Percentiles rank a stretch among this genome's conserved stretches.
phyloP scores from a whole-genome alignment of 2,329 filamentous ascomycete species.

The Blastomyces parvus region DNA sequence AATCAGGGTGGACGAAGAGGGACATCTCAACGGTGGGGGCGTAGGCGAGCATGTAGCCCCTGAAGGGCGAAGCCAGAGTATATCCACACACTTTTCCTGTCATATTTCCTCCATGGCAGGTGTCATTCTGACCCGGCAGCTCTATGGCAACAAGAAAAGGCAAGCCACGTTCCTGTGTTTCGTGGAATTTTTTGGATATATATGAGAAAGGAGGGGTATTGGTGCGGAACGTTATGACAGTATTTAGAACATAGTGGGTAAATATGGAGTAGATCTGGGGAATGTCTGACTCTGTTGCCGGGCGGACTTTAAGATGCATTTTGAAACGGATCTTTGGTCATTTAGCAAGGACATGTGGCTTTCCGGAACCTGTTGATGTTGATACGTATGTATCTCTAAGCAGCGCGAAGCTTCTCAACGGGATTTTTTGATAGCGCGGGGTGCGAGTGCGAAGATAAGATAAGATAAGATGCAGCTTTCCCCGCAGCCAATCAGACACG shows the following conservation, averaged over 20 bases:
- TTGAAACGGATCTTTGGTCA: neutral
- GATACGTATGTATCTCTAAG: neutral
- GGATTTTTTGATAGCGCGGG: no score
- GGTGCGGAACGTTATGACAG: conserved; percentile 28
- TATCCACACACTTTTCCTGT: conserved; percentile 26
- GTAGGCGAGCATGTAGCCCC: conserved; percentile 29
- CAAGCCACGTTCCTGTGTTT: conserved; percentile 18
- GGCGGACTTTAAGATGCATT: conserved; percentile 28
- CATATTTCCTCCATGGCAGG: neutral
- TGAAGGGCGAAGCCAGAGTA: conserved; percentile 29
- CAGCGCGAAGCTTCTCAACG: no score
- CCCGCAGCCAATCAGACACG: neutral
- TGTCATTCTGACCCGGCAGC: neutral
- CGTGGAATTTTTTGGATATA: conserved; percentile 23
- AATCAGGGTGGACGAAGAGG: conserved; percentile 31
- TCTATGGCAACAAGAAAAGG: conserved; percentile 33
- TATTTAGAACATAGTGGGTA: conserved; percentile 32
- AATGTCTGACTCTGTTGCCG: conserved; percentile 26
- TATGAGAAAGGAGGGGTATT: conserved; percentile 23
- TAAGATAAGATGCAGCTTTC: neutral
- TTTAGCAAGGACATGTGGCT: neutral
- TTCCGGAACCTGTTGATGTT: neutral
- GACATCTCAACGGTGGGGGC: conserved; percentile 34
- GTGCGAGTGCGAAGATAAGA: neutral
- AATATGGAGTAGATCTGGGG: conserved; percentile 29